These are phyloP conservation scores for Suillus spraguei DNA, from an alignment of 768 basidiomycete genomes.

Conservation along the genomic window DNA sequence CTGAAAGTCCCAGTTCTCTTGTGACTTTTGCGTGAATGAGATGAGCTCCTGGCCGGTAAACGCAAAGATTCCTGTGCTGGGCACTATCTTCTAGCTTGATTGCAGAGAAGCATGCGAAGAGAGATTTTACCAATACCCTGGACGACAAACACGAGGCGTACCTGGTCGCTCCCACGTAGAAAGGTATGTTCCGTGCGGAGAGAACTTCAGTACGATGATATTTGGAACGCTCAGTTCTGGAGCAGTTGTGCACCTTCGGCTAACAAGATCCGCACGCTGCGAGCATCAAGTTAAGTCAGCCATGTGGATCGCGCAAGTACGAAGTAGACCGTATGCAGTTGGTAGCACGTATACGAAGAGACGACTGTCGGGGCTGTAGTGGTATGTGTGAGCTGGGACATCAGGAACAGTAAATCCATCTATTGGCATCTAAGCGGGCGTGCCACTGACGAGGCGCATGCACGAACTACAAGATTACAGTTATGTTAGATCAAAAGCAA, in stretches of 20 bases:
- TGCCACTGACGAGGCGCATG: constrained; percentile 79
- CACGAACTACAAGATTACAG: constrained; percentile 38
- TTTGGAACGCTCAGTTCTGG: constrained; percentile 75
- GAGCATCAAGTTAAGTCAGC: constrained; percentile 21
- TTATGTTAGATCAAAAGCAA: constrained; percentile 18
- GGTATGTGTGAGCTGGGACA: constrained; percentile 53
- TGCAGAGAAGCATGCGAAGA: no score
- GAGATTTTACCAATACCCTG: no score
- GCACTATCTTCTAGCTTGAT: no score
- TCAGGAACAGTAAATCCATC: constrained; percentile 68
- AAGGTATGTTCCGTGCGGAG: constrained; percentile 62
- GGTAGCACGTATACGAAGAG: constrained; percentile 82
- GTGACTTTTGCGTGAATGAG: no score
- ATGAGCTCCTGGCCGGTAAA: no score
- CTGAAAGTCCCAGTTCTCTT: no score
- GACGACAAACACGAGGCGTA: no score
- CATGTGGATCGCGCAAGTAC: constrained; percentile 14
- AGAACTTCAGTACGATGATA: constrained; percentile 85
- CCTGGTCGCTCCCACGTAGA: no score
- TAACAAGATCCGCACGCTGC: constrained; percentile 76
- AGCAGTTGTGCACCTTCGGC: constrained; percentile 73
- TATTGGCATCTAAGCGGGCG: constrained; percentile 67
- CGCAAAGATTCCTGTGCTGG: no score
- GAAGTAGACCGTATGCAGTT: constrained; percentile 44
- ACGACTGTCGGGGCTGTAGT: constrained; percentile 53